phyloP scores from a whole-genome alignment of 495 filamentous ascomycete genomes.

The Trichocladium uniseriatum region DNA sequence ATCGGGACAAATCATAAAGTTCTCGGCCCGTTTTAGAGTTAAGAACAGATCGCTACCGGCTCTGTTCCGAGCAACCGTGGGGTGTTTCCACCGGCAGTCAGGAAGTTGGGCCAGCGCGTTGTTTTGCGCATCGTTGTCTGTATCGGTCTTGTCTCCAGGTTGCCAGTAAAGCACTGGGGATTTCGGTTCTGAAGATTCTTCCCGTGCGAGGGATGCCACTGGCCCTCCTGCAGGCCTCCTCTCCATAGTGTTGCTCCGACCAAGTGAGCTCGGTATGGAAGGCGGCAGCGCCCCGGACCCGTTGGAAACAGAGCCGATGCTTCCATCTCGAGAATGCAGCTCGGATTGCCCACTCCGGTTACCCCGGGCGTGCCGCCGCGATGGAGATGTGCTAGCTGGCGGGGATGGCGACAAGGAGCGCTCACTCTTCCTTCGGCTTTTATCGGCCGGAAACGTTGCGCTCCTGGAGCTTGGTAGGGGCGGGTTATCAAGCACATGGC shows the following conservation, averaged over 20 bases:
- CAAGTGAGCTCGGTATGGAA: constrained; percentile 3
- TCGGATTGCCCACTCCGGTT: too few species aligned
- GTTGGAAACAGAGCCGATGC: constrained; percentile 13
- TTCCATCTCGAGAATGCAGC: constrained; percentile 19
- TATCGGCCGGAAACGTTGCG: constrained; percentile 29
- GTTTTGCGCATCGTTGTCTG: constrained; percentile 22
- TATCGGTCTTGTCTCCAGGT: constrained; percentile 16
- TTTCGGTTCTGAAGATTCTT: constrained; percentile 15
- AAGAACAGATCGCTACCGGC: constrained; percentile 30
- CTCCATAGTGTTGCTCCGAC: constrained; percentile 14
- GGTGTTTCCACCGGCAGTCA: constrained; percentile 29
- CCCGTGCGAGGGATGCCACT: constrained; percentile 11
- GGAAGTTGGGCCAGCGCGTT: constrained; percentile 27
- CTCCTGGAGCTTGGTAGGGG: constrained; percentile 24
- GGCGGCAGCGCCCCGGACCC: constrained; percentile 2
- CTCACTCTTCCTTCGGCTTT: constrained; percentile 21
- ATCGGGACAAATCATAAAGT: constrained; percentile 39
- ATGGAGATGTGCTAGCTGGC: constrained; percentile 18
- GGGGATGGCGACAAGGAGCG: constrained; percentile 24
- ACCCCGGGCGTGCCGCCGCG: constrained; percentile 10
- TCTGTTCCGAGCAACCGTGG: constrained; percentile 8
- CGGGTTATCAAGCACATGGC: constrained; percentile 8
- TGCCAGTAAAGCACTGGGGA: constrained; percentile 23
- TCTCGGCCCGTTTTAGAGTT: constrained; percentile 33
- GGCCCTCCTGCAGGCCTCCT: constrained; percentile 11